phyloP scores from a whole-genome alignment of 2,329 filamentous ascomycete species.

The Exutisphaerella laricina region DNA sequence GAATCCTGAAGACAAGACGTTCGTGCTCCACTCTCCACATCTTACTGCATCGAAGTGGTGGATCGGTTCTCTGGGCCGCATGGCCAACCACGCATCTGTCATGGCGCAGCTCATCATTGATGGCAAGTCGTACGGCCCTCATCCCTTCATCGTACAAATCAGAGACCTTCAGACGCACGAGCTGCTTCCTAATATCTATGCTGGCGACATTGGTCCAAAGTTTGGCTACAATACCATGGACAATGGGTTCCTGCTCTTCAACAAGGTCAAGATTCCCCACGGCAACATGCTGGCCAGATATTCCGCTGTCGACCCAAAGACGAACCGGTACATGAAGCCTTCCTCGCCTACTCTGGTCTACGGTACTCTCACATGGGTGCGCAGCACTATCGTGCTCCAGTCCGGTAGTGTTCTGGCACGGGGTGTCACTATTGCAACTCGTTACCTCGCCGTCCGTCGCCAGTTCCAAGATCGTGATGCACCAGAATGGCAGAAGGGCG shows the following conservation, averaged over 20 bases:
- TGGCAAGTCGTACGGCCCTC: constrained; percentile 65
- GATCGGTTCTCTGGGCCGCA: constrained; percentile 72
- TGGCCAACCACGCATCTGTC: constrained; percentile 70
- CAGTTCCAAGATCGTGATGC: constrained; percentile 74
- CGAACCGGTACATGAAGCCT: constrained; percentile 62
- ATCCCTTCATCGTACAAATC: constrained; percentile 73
- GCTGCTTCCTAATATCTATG: constrained; percentile 62
- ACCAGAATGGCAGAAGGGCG: constrained; percentile 50
- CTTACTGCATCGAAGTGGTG: constrained; percentile 78
- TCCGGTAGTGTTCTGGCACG: constrained; percentile 66
- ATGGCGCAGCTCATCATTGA: constrained; percentile 69
- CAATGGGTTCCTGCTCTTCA: constrained; percentile 73
- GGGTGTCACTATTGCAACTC: constrained; percentile 70
- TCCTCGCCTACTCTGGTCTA: constrained; percentile 64
- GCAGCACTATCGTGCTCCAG: constrained; percentile 67
- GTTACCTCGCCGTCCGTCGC: constrained; percentile 67
- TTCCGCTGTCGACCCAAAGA: constrained; percentile 62
- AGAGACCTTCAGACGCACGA: constrained; percentile 64
- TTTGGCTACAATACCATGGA: constrained; percentile 65
- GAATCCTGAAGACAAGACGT: constrained; percentile 68
- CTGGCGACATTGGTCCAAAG: constrained; percentile 77
- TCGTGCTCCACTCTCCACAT: constrained; percentile 66
- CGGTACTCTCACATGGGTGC: constrained; percentile 70
- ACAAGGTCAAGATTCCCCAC: constrained; percentile 69
- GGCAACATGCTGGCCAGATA: constrained; percentile 68